phyloP scores from a whole-genome alignment of 805 yeast genomes.

The Starmerella potacharoeniae region DNA sequence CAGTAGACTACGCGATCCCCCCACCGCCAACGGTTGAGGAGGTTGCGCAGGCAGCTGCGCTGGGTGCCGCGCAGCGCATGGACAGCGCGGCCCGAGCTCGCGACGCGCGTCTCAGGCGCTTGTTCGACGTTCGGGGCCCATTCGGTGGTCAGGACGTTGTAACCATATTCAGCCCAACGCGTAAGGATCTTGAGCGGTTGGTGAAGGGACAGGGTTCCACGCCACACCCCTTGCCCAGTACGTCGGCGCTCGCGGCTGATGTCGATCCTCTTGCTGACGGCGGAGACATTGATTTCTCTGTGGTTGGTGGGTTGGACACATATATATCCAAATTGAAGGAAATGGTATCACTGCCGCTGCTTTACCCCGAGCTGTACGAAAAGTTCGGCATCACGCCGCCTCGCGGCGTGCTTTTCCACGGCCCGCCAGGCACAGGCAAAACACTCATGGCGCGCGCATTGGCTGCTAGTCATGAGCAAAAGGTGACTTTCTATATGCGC shows the following conservation, averaged over 20 bases:
- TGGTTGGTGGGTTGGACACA: slow-evolving; percentile 84
- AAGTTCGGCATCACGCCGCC: slow-evolving; percentile 90
- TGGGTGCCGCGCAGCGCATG: slow-evolving; percentile 6
- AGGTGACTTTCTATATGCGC: slow-evolving; percentile 93
- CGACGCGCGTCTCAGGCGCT: slow-evolving; percentile 38
- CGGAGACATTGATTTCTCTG: slow-evolving; percentile 70
- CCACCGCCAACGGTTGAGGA: slow-evolving; percentile 24
- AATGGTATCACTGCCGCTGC: slow-evolving; percentile 86
- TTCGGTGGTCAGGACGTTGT: slow-evolving; percentile 93
- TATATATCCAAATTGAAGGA: slow-evolving; percentile 89
- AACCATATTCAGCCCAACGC: slow-evolving; percentile 43
- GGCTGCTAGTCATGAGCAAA: slow-evolving; percentile 79
- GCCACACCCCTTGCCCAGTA: slow-evolving; percentile 21
- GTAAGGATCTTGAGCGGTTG: slow-evolving; percentile 12
- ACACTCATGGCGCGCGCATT: slow-evolving; percentile 95
- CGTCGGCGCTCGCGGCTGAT: slow-evolving; percentile 37
- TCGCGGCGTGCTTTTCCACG: slow-evolving; percentile 92
- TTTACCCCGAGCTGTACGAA: slow-evolving; percentile 88
- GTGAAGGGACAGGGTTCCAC: neutral
- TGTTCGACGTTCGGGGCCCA: slow-evolving; percentile 93
- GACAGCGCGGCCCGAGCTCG: neutral
- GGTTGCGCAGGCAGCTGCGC: slow-evolving; percentile 12
- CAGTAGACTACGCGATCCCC: slow-evolving; percentile 23
- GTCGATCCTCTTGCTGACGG: slow-evolving; percentile 82
- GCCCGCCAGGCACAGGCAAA: slow-evolving; percentile 99